A percentile compares a stretch with the other conserved stretches of the same genome.
These are phyloP conservation scores for Apiospora malaysiana DNA, from an alignment of 2,329 filamentous ascomycete species.

Conservation along the genomic window DNA sequence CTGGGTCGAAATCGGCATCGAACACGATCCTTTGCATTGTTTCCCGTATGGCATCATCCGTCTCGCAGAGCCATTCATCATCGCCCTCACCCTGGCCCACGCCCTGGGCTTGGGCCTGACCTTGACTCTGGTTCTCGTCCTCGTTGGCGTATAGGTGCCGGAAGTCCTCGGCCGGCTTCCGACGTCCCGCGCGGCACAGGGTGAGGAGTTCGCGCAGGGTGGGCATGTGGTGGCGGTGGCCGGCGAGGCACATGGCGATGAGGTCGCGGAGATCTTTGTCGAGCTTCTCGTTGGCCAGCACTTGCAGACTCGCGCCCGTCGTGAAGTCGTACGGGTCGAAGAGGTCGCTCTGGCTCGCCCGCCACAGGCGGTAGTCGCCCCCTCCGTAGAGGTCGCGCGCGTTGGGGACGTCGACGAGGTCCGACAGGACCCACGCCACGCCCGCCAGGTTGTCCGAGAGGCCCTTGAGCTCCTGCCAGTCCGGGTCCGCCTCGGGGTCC, in stretches of 20 bases:
- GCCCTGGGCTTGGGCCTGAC: neutral
- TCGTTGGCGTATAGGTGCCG: neutral
- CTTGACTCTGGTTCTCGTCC: neutral
- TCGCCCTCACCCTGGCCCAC: neutral
- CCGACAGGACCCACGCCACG: neutral
- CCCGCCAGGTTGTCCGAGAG: neutral
- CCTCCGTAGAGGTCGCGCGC: neutral
- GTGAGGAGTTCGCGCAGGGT: neutral
- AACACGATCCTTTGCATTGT: neutral
- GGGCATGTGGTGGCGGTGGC: neutral
- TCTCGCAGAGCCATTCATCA: neutral
- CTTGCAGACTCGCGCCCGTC: neutral
- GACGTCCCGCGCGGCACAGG: neutral
- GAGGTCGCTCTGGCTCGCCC: neutral
- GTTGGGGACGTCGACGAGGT: neutral
- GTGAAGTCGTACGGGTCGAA: constrained; percentile 1
- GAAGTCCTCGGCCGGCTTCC: neutral
- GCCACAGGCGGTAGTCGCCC: neutral
- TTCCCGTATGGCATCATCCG: neutral
- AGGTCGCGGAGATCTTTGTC: neutral
- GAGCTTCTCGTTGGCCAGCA: neutral
- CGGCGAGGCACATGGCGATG: constrained; percentile 10
- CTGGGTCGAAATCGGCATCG: constrained; percentile 1
- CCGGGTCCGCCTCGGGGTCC: neutral
- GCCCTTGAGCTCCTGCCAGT: neutral